Base-by-base conservation (phyloP, 352 stramenopile genomes). In the Peronospora farinosa region DNA sequence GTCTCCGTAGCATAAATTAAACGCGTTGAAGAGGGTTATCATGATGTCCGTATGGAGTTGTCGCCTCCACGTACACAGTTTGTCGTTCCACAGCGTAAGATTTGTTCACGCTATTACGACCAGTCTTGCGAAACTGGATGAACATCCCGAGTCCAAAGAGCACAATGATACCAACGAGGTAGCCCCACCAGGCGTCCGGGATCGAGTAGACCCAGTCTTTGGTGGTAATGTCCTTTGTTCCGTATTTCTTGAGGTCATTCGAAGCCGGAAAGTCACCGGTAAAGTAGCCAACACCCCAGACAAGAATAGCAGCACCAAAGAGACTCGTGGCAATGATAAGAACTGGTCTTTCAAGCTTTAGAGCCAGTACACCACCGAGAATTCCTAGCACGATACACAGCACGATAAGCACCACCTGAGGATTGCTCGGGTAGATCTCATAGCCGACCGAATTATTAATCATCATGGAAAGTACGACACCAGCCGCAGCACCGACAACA, bases 231-330 rank as follows among this genome's bases (percentile, higher is more conserved):
- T 78, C 54, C 33, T 63, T 28, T 8, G 46, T 52, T 3, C 52
- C 63, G 30, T 83, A 81, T 44, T 46, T 17, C 51, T 72, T 72
- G 40, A 86, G 66, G 57, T 84, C 70, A 41, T 49, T 74, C 12
- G 67, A 54, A 21, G 63, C 67, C 38, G 76, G 70, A 41, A 74
- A 87, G 44, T 81, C 62, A 31, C 76, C 71, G 11, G 64, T 70
- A 43, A 84, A 87, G 61, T 84, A 85, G 28, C 76, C 76, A 10
- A 85, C 39, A 5, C 76, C 76, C 76, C 72, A 84, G 0, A 79
- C 67, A 12, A 76, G 31, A 13, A 80, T 47, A 15, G 56, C 58
- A 0, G 76, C 69, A 36, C 76, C 76, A 36, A 82, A 63, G 12
- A 80, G 43, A 19, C 69, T 77, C n/a, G 74, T 84, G 31, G 74